A percentile compares a stretch with the other conserved stretches of the same genome.
These are phyloP conservation scores for Psilocybe cyanescens DNA, from an alignment of 768 basidiomycete species.

Conservation along the genomic window DNA sequence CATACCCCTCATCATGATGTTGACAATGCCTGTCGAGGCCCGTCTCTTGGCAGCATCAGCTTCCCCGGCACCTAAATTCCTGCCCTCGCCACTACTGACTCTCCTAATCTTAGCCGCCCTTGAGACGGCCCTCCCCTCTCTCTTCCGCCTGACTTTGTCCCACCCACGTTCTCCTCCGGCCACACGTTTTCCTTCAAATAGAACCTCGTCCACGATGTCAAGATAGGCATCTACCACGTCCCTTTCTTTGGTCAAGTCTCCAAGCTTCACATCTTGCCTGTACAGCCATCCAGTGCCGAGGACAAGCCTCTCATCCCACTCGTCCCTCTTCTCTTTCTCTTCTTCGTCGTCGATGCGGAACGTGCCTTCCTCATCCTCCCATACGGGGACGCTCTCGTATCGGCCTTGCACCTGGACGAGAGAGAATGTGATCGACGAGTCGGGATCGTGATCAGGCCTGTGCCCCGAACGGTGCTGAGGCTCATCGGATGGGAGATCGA, in stretches of 20 bases:
- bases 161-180: constrained; percentile 50
- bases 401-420: constrained; percentile 71
- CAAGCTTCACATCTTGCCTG: constrained; percentile 60
- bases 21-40: constrained; percentile 63
- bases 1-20: constrained; percentile 51
- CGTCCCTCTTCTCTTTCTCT: constrained; percentile 64
- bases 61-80: constrained; percentile 20
- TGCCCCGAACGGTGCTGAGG: constrained; percentile 13
- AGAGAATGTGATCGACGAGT: constrained; percentile 69
- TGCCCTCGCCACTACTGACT: constrained; percentile 46
- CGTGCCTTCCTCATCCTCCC: constrained; percentile 73
- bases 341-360: constrained; percentile 41
- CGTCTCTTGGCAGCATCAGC: constrained; percentile 43
- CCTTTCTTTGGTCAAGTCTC: constrained; percentile 60
- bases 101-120: constrained; percentile 48
- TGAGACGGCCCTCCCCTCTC: constrained; percentile 46
- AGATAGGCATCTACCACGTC: constrained; percentile 63
- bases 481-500: constrained; percentile 45
- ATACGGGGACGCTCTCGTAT: constrained; percentile 70
- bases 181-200: constrained; percentile 66
- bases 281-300: constrained; percentile 87
- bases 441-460: constrained; percentile 49
- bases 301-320: constrained; percentile 83
- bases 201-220: constrained; percentile 77
- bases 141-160: constrained; percentile 50